Conservation (phyloP, 345 rosid species). For the Populus ilicifolia region DNA sequence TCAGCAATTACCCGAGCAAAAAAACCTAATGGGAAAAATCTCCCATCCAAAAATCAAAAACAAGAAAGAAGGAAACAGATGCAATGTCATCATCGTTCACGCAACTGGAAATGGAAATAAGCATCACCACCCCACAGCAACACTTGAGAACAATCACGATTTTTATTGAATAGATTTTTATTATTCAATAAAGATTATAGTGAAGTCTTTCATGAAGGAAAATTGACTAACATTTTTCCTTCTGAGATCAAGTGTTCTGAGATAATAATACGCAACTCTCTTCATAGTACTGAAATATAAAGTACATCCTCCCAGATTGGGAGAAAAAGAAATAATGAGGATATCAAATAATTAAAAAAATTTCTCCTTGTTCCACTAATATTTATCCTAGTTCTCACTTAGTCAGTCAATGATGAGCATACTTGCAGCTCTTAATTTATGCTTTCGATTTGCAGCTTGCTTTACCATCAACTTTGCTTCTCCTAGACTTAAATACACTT, state of each 20-base stretch:
- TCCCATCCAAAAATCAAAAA: too few species aligned
- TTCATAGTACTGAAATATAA: not conserved
- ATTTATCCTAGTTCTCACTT: not conserved
- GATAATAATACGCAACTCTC: not conserved
- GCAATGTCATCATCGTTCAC: not conserved
- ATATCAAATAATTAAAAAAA: conserved; percentile 16
- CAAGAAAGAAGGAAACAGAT: too few species aligned
- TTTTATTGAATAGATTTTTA: not conserved
- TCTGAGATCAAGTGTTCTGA: not conserved
- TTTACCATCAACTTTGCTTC: not conserved
- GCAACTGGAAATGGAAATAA: not conserved
- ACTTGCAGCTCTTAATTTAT: not conserved
- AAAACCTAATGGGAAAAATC: too few species aligned
- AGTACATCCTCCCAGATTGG: not conserved
- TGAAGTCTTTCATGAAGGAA: not conserved
- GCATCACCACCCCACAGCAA: not conserved
- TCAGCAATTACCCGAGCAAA: too few species aligned
- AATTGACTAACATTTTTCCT: not conserved
- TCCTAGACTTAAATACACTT: conserved; percentile 9
- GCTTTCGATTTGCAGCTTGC: not conserved
- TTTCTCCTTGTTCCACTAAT: not conserved
- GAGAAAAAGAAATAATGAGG: not conserved
- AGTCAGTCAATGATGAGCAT: not conserved
- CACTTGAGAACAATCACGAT: not conserved
- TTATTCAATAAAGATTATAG: not conserved